These are phyloP conservation scores for Evansstolkia leycettana DNA, from an alignment of 495 filamentous ascomycete genomes.

Conservation along the genomic window DNA sequence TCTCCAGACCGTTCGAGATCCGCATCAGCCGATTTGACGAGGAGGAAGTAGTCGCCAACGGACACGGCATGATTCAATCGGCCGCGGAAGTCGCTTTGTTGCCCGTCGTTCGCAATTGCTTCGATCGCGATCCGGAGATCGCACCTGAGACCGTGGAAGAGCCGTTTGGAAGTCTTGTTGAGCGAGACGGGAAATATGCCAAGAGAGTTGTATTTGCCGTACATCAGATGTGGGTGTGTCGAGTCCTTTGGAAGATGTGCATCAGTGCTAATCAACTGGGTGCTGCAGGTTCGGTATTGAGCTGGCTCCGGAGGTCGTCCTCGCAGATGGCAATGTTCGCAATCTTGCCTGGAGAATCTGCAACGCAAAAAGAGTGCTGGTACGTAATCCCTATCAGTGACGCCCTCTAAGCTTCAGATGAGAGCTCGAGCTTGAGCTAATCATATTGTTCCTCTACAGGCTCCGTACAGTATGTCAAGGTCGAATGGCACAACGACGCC, in stretches of 20 bases:
- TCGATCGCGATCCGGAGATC: slow-evolving; percentile 84
- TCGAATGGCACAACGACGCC: slow-evolving; percentile 31
- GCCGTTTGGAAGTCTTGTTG: slow-evolving; percentile 68
- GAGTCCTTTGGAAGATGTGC: neutral
- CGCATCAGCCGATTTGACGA: slow-evolving; percentile 66
- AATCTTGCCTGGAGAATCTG: slow-evolving; percentile 93
- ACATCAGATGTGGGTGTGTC: slow-evolving; percentile 59
- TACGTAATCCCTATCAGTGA: slow-evolving; percentile 35
- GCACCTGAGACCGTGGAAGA: slow-evolving; percentile 74
- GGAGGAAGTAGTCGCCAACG: slow-evolving; percentile 40
- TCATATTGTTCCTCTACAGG: slow-evolving; percentile 13
- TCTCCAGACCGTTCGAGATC: slow-evolving; percentile 88
- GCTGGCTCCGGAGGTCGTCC: slow-evolving; percentile 84
- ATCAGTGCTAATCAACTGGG: slow-evolving; percentile 2
- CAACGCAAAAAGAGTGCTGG: slow-evolving; percentile 88
- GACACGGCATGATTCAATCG: slow-evolving; percentile 34
- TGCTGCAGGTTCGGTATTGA: slow-evolving; percentile 72
- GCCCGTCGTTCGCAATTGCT: slow-evolving; percentile 77
- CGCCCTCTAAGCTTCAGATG: too few relatives aligned
- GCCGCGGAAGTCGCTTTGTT: slow-evolving; percentile 67
- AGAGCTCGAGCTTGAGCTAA: neutral
- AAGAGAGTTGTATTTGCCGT: slow-evolving; percentile 86
- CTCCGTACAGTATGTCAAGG: slow-evolving; percentile 36
- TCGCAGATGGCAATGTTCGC: slow-evolving; percentile 80
- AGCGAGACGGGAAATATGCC: slow-evolving; percentile 78